Evolutionary conservation across 495 filamentous ascomycete genomes (phyloP), one percentile per base, ranked within the genome.

Genomic region (Penicillium riverlandense): DNA sequence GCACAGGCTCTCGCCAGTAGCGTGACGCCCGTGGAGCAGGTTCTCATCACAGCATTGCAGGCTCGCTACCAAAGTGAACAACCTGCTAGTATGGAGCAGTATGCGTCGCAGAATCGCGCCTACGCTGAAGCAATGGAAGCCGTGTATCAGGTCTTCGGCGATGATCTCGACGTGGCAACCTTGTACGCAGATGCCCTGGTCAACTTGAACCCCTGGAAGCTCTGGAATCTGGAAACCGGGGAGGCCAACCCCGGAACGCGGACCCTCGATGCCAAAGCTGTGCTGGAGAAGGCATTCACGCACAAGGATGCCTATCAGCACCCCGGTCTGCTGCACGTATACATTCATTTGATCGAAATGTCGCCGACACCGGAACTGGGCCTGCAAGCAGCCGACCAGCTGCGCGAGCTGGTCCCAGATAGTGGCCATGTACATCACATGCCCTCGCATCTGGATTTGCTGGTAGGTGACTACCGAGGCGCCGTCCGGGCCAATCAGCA

Each of bases 291-390:
- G 1, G 71, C 67, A 0, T 53, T 86, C 29, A 38, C 61, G 2
- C 55, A 58, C 9, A 53, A 66, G 2, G 65, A 59, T 5, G 66
- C 65, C 14, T 38, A 59, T 7, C 33, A 37, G 1, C 74, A 84
- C 46, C 78, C 82, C 0, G 82, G 79, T 1, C 49, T 84, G 1
- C 61, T 82, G 8, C 82, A 86, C 50, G 54, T 83, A 5, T 84
- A 84, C 50, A 84, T 84, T 34, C 82, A 86, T 47, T 67, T 80
- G 11, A 82, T 83, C 69, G 81, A 86, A 53, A 84, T 84, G 80
- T 84, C 80, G 1, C 48, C 55, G 0, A 66, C 61, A 10, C 82
- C 82, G 0, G 81, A 83, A 38, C 42, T 50, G 0, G 81, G 76
- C 0, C 58, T 84, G 8, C 55, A 58, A 4, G 66, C 66, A 3